Base-by-base conservation (phyloP, 2,329 filamentous ascomycete species). In the Metarhizium rileyi region DNA sequence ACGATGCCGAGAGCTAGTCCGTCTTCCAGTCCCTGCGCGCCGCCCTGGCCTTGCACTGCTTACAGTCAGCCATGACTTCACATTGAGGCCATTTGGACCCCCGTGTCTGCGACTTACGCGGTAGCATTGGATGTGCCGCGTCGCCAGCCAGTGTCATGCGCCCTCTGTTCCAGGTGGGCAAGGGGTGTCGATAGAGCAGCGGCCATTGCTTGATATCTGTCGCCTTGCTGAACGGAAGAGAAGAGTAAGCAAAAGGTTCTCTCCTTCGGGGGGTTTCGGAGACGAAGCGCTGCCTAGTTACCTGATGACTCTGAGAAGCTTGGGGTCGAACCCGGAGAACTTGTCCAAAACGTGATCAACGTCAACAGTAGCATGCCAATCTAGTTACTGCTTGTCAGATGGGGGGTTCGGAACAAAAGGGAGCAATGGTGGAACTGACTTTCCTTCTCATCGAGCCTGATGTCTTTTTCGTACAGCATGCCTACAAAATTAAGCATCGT, bases 11-110 rank as follows among this genome's bases (percentile, higher is more conserved):
- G 54, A 12, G 62, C 64, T 3, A 61, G 54, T 1, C 58, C 67
- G 47, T 70, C 66, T 53, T 69, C 67, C 30, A 69, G 59, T 0
- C 60, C 61, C 44, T 67, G 66, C 0, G 63, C 63, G 9, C 59
- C 67, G 0, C 63, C 66, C 53, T 69, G 70, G 10, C 63, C 68
- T 49, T 70, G 69, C 48, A 70, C 67, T 66, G 43, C 27, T n/a
- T 23, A 20, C 23, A 5, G 45, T 47, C 2, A 27, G 22, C 27
- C 25, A n/a, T n/a, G 7, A 10, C 27, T 10, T 44, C n/a, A 18
- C n/a, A 6, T 33, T 9, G 33, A 5, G 18, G 28, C 16, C 20
- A 16, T 1, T 4, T n/a, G 48, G 10, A 25, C 5, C 12, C 6
- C 8, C 12, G 8, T 0, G 38, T 7, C 8, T 22, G 23, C 3